Evolutionary conservation across 1,284 basidiomycete species (phyloP).

Genomic region (Sphaerobolus stellatus): DNA sequence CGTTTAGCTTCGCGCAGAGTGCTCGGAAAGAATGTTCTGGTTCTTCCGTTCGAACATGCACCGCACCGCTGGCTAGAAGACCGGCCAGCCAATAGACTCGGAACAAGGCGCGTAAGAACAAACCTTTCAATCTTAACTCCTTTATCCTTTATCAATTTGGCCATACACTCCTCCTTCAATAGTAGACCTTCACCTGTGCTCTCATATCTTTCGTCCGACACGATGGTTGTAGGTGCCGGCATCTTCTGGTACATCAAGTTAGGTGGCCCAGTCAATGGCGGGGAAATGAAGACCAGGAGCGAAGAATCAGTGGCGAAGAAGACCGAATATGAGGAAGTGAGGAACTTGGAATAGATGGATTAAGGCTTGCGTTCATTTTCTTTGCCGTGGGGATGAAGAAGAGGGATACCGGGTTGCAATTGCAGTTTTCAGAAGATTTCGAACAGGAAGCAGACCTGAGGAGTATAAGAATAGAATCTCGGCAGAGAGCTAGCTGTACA

Average conservation of each 20-base stretch:
- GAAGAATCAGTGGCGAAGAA: constrained; percentile 98
- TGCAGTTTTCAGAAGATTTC: constrained; percentile 89
- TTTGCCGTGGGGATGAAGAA: constrained; percentile 94
- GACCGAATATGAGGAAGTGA: constrained; percentile 74
- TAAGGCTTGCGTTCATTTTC: constrained; percentile 93
- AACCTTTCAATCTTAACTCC: constrained; percentile 71
- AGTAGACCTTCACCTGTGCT: constrained; percentile 86
- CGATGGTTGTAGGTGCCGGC: constrained; percentile 98
- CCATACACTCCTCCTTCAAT: constrained; percentile 92
- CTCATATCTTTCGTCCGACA: constrained; percentile 92
- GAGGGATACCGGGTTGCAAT: constrained; percentile 82
- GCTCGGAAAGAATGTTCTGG: constrained; percentile 88
- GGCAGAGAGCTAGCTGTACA: constrained; percentile 8
- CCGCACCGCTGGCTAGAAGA: constrained; percentile 56
- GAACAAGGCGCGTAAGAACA: too few relatives aligned
- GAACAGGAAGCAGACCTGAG: constrained; percentile 86
- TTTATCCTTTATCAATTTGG: constrained; percentile 69
- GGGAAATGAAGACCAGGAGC: constrained; percentile 97
- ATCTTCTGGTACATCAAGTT: constrained; percentile 97
- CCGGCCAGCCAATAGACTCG: constrained; percentile 88
- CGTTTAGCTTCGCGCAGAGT: constrained; percentile 89
- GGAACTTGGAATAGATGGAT: constrained; percentile 81
- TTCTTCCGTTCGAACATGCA: constrained; percentile 98
- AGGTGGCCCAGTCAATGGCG: constrained; percentile 95
- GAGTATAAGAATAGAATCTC: background rate